Conservation (phyloP, 2,329 filamentous ascomycete species). For the Aspergillus luchuensis region DNA sequence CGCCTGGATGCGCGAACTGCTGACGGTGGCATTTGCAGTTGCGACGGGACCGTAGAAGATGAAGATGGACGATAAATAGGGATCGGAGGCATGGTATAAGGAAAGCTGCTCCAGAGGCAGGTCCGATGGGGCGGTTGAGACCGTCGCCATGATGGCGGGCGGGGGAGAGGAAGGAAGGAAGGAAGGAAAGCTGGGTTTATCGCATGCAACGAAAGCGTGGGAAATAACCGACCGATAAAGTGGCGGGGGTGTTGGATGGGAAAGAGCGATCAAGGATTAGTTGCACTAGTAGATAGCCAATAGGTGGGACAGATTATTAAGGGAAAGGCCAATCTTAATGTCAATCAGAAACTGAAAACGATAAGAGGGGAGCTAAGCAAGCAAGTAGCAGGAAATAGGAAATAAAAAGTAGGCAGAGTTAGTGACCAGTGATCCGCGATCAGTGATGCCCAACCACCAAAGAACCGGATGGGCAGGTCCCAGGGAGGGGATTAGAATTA, state of each 20-base stretch:
- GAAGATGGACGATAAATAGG: conserved; percentile 75
- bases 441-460: no score
- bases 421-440: no score
- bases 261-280: conserved; percentile 8
- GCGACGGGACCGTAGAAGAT: conserved; percentile 92
- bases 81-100: conserved; percentile 87
- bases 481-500: conserved; percentile 7
- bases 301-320: conserved; percentile 9
- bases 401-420: no score
- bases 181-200: not conserved
- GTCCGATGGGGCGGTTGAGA: conserved; percentile 72
- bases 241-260: not conserved
- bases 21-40: conserved; percentile 80
- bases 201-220: conserved; percentile 15
- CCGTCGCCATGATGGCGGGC: conserved; percentile 70
- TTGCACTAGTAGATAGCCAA: not conserved
- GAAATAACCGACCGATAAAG: not conserved
- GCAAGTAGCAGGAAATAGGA: no score
- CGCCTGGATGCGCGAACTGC: conserved; percentile 90
- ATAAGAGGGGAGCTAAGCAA: no score
- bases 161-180: conserved; percentile 4
- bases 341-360: conserved; percentile 2
- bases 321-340: conserved; percentile 2
- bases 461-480: conserved; percentile 10
- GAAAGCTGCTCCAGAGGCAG: conserved; percentile 78